phyloP scores from a whole-genome alignment of 805 yeast genomes.

The Saturnispora sanitii region DNA sequence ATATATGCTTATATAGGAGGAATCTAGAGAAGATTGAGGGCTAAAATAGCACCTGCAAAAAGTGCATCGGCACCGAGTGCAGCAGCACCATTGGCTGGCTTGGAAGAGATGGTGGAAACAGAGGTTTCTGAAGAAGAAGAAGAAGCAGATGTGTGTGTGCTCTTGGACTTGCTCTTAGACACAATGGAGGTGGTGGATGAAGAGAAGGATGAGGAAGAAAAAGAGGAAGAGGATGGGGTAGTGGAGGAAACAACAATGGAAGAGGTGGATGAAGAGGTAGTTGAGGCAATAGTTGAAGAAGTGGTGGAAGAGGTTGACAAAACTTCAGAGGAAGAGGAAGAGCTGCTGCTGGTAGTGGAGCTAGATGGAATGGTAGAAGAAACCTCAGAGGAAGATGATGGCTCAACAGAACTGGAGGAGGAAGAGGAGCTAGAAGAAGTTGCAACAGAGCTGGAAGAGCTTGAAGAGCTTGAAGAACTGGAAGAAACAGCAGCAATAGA shows the following conservation, averaged over 20 bases:
- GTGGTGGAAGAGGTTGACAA: conserved; percentile 17
- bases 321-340: conserved; percentile 14
- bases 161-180: conserved; percentile 1
- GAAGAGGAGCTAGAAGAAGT: conserved; percentile 27
- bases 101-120: conserved; percentile 6
- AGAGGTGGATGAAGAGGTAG: conserved; percentile 17
- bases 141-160: conserved; percentile 16
- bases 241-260: conserved; percentile 18
- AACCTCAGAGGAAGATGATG: conserved; percentile 21
- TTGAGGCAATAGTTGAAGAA: conserved; percentile 11
- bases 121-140: conserved; percentile 17
- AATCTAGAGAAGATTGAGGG: not conserved
- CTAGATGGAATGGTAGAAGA: conserved; percentile 7
- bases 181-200: conserved; percentile 7
- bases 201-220: conserved; percentile 19
- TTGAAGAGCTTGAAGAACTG: no score
- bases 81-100: conserved; percentile 8
- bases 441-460: conserved; percentile 25
- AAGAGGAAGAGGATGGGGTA: conserved; percentile 17
- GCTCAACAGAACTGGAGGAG: conserved; percentile 24
- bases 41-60: not conserved
- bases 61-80: not conserved
- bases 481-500: conserved; percentile 18
- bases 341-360: conserved; percentile 12
- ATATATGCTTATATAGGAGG: not conserved